phyloP scores from a whole-genome alignment of 495 filamentous ascomycete genomes.

The Platismatia glauca region DNA sequence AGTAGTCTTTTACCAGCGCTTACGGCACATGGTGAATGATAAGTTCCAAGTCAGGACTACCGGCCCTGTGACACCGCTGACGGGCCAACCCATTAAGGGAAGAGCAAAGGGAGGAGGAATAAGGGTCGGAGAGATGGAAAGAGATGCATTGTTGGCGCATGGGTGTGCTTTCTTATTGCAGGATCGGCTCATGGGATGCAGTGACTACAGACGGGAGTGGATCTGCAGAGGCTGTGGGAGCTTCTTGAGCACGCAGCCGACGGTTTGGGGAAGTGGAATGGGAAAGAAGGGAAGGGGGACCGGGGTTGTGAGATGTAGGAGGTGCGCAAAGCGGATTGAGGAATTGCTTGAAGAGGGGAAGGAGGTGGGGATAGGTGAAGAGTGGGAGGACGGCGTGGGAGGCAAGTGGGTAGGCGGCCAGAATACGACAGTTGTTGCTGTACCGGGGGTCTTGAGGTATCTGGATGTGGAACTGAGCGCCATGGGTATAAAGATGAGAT shows the following conservation, averaged over 20 bases:
- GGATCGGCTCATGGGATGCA: conserved; percentile 93
- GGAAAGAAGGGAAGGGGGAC: conserved; percentile 34
- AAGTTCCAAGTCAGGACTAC: conserved; percentile 98
- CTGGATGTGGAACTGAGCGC: conserved; percentile 89
- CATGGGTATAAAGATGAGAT: conserved; percentile 88
- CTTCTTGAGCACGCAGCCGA: conserved; percentile 75
- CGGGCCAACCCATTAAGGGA: conserved; percentile 95
- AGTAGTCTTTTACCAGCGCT: conserved; percentile 92
- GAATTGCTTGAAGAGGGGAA: conserved; percentile 46
- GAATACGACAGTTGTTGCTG: conserved; percentile 80
- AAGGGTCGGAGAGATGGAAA: conserved; percentile 98
- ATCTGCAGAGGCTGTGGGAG: conserved; percentile 80
- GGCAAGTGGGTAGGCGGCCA: conserved; percentile 75
- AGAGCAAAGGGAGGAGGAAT: conserved; percentile 94
- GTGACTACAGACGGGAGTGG: conserved; percentile 79
- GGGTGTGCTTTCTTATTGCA: conserved; percentile 91
- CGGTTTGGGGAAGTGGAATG: conserved; percentile 41
- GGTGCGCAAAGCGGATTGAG: conserved; percentile 58
- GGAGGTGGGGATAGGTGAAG: conserved; percentile 36
- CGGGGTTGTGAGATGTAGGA: conserved; percentile 71
- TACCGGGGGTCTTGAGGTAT: conserved; percentile 86
- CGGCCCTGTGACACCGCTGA: conserved; percentile 76
- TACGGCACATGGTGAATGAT: conserved; percentile 99
- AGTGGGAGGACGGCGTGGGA: conserved; percentile 89
- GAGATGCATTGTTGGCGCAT: conserved; percentile 88